Evolutionary conservation across 192 early-diverging fungal species (phyloP).

Genomic region (Mortierella antarctica): DNA sequence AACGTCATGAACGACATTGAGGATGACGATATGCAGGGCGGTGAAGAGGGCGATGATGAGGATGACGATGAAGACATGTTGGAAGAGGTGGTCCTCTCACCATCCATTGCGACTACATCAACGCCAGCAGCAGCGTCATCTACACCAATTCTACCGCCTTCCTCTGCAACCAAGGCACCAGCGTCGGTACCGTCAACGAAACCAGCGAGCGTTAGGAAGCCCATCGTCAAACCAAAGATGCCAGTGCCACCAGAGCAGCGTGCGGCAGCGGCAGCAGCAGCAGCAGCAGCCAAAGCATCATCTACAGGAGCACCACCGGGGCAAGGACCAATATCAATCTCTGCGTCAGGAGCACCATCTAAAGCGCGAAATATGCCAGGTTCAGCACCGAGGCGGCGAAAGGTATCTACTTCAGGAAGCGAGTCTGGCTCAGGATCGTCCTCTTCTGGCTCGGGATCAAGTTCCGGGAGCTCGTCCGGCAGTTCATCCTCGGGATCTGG

Average conservation of each 20-base stretch:
- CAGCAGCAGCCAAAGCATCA: neutral
- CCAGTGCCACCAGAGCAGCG: constrained; percentile 3
- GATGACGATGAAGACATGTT: constrained; percentile 36
- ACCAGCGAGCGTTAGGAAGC: neutral
- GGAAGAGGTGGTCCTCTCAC: constrained; percentile 33
- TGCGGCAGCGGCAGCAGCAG: constrained; percentile 3
- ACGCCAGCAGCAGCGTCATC: neutral
- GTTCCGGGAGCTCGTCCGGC: constrained; percentile 33
- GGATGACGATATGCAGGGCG: constrained; percentile 16
- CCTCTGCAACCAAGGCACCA: too few relatives aligned
- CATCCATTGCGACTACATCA: neutral
- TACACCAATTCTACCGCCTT: constrained; percentile 12
- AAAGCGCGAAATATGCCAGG: neutral
- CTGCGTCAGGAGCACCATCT: neutral
- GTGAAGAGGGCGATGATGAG: constrained; percentile 17
- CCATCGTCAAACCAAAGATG: neutral
- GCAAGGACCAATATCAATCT: neutral
- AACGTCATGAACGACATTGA: constrained; percentile 20
- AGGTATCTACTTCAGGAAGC: constrained; percentile 41
- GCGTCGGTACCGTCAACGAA: too few relatives aligned
- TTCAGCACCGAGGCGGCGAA: constrained; percentile 5
- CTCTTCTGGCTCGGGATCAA: constrained; percentile 38
- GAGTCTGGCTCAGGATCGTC: constrained; percentile 46
- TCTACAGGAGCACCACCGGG: constrained; percentile 6
- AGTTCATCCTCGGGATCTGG: constrained; percentile 42